phyloP scores from a whole-genome alignment of 129 eudicot species.

The Helichrysum umbraculigerum region DNA sequence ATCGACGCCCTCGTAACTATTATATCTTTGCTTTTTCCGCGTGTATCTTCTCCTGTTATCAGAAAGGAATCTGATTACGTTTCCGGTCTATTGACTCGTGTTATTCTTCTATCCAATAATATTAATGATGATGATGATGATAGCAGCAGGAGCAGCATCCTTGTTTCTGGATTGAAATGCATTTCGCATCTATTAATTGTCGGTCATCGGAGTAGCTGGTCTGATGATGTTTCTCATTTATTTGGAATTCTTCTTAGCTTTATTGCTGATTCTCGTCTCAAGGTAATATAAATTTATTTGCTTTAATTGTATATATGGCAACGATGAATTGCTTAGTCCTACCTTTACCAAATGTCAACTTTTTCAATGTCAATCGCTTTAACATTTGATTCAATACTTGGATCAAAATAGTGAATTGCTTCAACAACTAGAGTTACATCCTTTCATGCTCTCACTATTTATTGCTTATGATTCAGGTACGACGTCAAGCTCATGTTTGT shows the following conservation, averaged over 20 bases:
- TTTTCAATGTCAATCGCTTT: no score
- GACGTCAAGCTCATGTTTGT: conserved; percentile 65
- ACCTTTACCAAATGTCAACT: no score
- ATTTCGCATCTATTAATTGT: conserved; percentile 44
- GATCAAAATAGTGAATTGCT: neutral
- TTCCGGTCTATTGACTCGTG: conserved; percentile 48
- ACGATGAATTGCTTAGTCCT: no score
- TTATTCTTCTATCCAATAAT: conserved; percentile 17
- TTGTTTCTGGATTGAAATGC: conserved; percentile 54
- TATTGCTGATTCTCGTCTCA: conserved; percentile 54
- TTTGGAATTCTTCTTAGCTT: conserved; percentile 51
- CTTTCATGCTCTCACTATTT: neutral
- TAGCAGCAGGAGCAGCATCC: conserved; percentile 26
- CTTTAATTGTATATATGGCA: no score
- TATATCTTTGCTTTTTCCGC: conserved; percentile 51
- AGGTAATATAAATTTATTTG: conserved; percentile 36
- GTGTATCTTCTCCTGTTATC: conserved; percentile 34
- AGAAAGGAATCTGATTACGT: conserved; percentile 45
- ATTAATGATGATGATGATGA: conserved; percentile 19
- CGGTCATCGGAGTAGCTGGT: conserved; percentile 53
- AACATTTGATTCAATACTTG: neutral
- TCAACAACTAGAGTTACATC: neutral
- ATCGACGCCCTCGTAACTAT: conserved; percentile 55
- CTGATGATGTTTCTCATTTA: conserved; percentile 49
- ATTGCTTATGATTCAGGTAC: conserved; percentile 46